These are phyloP conservation scores for Tylopilus subfusipes DNA, from an alignment of 768 basidiomycete genomes.

Conservation along the genomic window DNA sequence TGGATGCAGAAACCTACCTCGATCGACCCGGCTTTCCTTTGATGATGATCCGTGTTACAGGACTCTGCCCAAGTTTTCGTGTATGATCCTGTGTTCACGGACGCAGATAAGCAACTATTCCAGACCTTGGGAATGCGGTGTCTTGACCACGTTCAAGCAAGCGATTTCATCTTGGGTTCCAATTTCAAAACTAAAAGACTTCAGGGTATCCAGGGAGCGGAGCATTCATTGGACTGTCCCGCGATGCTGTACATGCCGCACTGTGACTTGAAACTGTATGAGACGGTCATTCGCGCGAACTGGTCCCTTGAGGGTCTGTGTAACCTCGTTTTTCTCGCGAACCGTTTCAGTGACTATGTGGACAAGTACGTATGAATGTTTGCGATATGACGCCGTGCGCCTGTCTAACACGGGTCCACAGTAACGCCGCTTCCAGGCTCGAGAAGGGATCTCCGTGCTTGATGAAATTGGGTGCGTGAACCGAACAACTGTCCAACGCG, in stretches of 20 bases:
- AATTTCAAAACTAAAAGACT: conserved; percentile 6
- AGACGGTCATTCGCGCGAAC: conserved; percentile 59
- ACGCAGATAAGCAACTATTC: conserved; percentile 54
- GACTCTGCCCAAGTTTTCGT: conserved; percentile 45
- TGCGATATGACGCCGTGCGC: not conserved
- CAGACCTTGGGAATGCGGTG: conserved; percentile 33
- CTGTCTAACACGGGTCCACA: conserved; percentile 29
- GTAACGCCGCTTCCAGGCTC: conserved; percentile 51
- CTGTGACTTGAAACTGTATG: conserved; percentile 70
- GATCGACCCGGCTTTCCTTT: too few relatives aligned
- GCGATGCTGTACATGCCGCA: conserved; percentile 79
- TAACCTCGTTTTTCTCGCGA: conserved; percentile 58
- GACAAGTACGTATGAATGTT: conserved; percentile 48
- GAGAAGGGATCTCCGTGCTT: conserved; percentile 51
- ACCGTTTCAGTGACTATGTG: conserved; percentile 61
- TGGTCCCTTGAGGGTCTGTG: conserved; percentile 48
- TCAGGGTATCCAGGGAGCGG: conserved; percentile 29
- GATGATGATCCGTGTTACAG: too few relatives aligned
- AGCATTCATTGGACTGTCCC: conserved; percentile 35
- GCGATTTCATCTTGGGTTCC: conserved; percentile 28
- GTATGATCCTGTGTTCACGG: conserved; percentile 75
- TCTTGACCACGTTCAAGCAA: conserved; percentile 47
- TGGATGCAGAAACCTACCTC: too few relatives aligned
- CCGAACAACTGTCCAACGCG: not conserved
- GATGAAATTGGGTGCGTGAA: conserved; percentile 48